Percentiles rank a stretch among this genome's conserved stretches.
These are phyloP conservation scores for Syzygium oleosum DNA, from an alignment of 345 rosid genomes.

Conservation along the genomic window DNA sequence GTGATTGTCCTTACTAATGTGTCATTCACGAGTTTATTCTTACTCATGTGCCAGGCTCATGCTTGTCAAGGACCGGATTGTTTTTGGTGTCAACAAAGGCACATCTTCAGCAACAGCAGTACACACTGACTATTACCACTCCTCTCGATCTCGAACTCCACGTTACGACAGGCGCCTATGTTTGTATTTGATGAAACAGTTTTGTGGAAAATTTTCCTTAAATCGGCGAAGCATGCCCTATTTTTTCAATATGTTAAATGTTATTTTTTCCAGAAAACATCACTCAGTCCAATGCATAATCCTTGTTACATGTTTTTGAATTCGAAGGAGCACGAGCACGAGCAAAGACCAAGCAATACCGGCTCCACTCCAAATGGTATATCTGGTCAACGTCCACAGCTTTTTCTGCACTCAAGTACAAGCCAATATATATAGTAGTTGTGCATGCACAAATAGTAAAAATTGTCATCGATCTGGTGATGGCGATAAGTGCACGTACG, in stretches of 20 bases:
- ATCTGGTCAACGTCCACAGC: background rate
- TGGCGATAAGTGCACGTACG: background rate
- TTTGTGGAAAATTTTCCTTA: background rate
- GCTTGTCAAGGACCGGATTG: no score
- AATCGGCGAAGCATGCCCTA: background rate
- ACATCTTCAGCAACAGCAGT: background rate
- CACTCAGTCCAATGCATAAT: background rate
- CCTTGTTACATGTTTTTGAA: background rate
- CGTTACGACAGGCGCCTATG: background rate
- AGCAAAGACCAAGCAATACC: no score
- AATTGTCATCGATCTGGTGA: background rate
- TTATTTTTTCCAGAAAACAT: background rate
- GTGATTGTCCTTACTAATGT: no score
- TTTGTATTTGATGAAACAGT: background rate
- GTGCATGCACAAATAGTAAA: background rate
- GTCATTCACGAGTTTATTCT: no score
- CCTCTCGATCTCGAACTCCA: background rate
- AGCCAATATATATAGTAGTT: background rate
- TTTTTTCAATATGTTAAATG: background rate
- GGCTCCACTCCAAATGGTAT: background rate
- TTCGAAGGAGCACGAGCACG: background rate
- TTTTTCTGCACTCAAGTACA: background rate
- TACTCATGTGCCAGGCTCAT: no score
- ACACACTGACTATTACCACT: background rate
- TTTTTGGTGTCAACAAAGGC: slow-evolving; percentile 3